Conservation (phyloP, 2,329 filamentous ascomycete species). For the Exserohilum rostratum region DNA sequence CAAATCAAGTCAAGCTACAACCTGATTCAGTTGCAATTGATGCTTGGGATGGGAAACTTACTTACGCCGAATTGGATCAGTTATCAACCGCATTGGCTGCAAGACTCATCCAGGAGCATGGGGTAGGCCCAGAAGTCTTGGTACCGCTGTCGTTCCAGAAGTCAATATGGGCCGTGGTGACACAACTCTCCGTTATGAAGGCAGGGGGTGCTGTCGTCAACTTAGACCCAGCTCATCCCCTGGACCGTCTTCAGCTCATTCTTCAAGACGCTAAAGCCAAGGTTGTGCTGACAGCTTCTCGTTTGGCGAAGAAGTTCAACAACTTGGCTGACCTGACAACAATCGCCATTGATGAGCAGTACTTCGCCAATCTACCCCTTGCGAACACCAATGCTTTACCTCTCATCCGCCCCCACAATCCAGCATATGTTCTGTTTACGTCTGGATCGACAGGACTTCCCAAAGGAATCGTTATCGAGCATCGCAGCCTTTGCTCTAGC, state of each 20-base stretch:
- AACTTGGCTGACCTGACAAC: background rate
- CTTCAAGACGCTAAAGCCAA: background rate
- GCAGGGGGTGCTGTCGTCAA: background rate
- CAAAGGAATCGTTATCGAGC: background rate
- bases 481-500: background rate
- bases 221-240: background rate
- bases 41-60: background rate
- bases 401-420: background rate
- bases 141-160: background rate
- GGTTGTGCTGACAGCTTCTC: background rate
- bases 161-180: background rate
- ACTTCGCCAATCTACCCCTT: background rate
- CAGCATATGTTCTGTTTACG: background rate
- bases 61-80: background rate
- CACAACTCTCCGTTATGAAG: background rate
- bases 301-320: background rate
- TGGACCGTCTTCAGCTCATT: background rate
- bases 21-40: background rate
- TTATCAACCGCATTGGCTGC: background rate
- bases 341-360: background rate
- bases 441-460: background rate
- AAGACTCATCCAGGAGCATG: too few relatives aligned
- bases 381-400: too few relatives aligned
- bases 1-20: background rate
- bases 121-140: background rate